phyloP scores from a whole-genome alignment of 805 yeast genomes.

The Myxozyma neglecta region DNA sequence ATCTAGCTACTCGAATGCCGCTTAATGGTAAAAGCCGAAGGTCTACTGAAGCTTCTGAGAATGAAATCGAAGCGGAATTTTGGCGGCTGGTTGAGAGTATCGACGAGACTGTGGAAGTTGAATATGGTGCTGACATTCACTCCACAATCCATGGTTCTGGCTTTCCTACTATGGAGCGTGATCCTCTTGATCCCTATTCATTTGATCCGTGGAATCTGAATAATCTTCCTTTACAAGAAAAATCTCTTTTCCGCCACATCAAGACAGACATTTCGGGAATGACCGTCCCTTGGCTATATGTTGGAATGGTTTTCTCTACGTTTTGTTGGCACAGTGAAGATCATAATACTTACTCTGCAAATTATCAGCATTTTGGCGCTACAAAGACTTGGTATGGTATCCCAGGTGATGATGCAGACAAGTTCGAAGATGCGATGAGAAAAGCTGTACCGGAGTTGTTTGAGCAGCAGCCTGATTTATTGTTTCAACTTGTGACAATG shows the following conservation, averaged over 20 bases:
- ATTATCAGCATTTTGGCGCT: slow-evolving; percentile 87
- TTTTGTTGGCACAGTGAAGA: slow-evolving; percentile 98
- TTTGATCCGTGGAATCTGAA: slow-evolving; percentile 44
- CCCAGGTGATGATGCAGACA: slow-evolving; percentile 63
- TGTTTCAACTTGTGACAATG: slow-evolving; percentile 82
- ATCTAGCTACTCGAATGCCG: slow-evolving; percentile 32
- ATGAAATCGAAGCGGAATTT: slow-evolving; percentile 39
- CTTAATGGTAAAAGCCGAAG: background rate
- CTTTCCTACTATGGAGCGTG: slow-evolving; percentile 39
- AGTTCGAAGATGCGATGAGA: slow-evolving; percentile 65
- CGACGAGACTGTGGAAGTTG: slow-evolving; percentile 40
- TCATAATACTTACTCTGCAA: slow-evolving; percentile 86
- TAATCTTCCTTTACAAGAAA: slow-evolving; percentile 39
- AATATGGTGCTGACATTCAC: slow-evolving; percentile 45
- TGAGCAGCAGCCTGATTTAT: slow-evolving; percentile 78
- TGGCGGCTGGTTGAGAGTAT: slow-evolving; percentile 41
- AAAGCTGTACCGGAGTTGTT: slow-evolving; percentile 76
- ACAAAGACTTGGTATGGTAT: slow-evolving; percentile 94
- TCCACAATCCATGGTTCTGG: slow-evolving; percentile 44
- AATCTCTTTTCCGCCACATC: slow-evolving; percentile 41
- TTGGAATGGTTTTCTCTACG: slow-evolving; percentile 85
- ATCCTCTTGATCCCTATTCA: slow-evolving; percentile 39
- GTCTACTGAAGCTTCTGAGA: slow-evolving; percentile 19
- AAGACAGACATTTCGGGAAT: slow-evolving; percentile 67
- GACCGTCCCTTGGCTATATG: slow-evolving; percentile 93